A percentile compares a stretch with the other conserved stretches of the same genome.
Evolutionary conservation across 306 rosid genomes (phyloP).

Genomic region (Fragaria vesca): DNA sequence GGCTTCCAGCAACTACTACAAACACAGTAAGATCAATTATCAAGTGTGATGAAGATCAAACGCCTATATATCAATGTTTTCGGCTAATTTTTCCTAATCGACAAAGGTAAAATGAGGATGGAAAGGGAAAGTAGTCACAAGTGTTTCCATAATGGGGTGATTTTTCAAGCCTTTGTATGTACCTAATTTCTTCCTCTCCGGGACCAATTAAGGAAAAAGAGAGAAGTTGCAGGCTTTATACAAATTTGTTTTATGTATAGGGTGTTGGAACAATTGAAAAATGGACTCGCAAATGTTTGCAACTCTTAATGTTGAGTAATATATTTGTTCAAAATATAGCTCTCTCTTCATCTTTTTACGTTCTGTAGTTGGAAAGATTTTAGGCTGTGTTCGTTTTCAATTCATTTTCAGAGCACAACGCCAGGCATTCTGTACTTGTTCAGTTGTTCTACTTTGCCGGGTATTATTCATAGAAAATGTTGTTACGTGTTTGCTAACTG

Average conservation of each 20-base stretch:
- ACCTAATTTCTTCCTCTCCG: slow-evolving; percentile 1
- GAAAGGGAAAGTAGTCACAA: background rate
- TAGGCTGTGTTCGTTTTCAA: background rate
- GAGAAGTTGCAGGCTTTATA: slow-evolving; percentile 1
- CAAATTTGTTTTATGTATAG: slow-evolving; percentile 18
- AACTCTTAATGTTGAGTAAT: background rate
- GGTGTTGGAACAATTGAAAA: background rate
- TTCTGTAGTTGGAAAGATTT: background rate
- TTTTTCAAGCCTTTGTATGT: slow-evolving; percentile 13
- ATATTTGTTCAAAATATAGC: slow-evolving; percentile 5
- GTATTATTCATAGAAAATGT: background rate
- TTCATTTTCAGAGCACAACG: background rate
- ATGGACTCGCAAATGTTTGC: background rate
- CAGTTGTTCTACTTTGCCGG: background rate
- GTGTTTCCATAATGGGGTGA: slow-evolving; percentile 5
- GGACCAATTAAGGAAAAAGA: background rate
- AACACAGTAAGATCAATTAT: background rate
- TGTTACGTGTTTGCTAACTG: background rate
- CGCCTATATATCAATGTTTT: background rate
- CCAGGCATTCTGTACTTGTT: too few species aligned
- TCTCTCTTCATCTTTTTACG: background rate
- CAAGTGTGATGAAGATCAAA: background rate
- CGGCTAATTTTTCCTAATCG: background rate
- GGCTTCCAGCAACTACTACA: background rate
- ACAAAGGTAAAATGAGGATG: background rate